Conservation (phyloP, 2,329 filamentous ascomycete species). For the Intubia oerlemansii region DNA sequence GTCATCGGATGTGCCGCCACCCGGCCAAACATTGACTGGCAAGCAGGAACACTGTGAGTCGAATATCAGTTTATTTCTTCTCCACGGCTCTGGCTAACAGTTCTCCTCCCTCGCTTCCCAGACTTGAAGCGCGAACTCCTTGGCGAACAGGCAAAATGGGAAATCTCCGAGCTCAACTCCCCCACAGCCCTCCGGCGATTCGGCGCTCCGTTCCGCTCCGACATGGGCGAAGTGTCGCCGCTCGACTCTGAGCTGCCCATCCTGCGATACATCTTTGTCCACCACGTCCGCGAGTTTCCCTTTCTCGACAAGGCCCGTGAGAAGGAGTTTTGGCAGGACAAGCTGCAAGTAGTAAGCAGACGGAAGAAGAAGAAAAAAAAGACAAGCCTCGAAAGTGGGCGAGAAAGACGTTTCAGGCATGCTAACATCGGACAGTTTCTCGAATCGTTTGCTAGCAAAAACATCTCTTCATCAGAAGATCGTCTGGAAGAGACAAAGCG, state of each 20-base stretch:
- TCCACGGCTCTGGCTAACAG: neutral
- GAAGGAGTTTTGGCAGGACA: constrained; percentile 99
- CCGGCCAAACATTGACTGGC: constrained; percentile 47
- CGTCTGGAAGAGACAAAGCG: constrained; percentile 90
- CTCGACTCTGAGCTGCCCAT: constrained; percentile 85
- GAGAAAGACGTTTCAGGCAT: too few species aligned
- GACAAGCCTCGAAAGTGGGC: too few species aligned
- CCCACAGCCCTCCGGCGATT: constrained; percentile 89
- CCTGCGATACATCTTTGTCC: constrained; percentile 88
- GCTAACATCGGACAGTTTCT: too few species aligned
- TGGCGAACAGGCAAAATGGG: constrained; percentile 68
- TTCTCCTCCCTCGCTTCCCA: too few species aligned
- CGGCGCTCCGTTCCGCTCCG: constrained; percentile 83
- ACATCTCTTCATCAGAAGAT: constrained; percentile 93
- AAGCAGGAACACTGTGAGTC: constrained; percentile 91
- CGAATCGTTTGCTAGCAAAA: constrained; percentile 90
- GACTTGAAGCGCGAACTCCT: constrained; percentile 94
- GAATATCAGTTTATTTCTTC: neutral
- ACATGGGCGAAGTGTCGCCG: constrained; percentile 79
- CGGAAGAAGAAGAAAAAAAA: too few species aligned
- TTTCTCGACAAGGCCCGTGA: constrained; percentile 92
- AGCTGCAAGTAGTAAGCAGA: constrained; percentile 81
- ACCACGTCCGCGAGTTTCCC: constrained; percentile 93
- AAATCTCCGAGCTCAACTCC: constrained; percentile 84
- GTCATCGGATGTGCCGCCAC: constrained; percentile 14